Percentiles rank a stretch among this genome's conserved stretches.
phyloP scores from a whole-genome alignment of 73 alveolate genomes.

The Symbiodinium pilosum region DNA sequence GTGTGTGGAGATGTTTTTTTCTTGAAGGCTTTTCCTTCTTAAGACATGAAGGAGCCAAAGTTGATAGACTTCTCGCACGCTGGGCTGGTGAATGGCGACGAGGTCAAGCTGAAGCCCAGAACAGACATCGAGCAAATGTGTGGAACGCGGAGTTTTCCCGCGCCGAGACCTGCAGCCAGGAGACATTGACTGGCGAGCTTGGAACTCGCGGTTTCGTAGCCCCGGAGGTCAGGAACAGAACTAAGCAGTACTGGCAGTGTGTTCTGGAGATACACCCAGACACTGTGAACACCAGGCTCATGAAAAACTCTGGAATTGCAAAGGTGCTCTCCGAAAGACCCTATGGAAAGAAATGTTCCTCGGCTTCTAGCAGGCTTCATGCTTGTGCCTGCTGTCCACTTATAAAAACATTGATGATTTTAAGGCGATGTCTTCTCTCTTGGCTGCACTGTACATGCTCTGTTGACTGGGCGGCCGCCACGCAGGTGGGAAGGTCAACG shows the following conservation, averaged over 20 bases:
- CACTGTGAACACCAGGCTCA: no score
- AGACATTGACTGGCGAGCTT: slow-evolving; percentile 47
- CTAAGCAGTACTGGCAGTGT: no score
- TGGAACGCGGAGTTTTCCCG: no score
- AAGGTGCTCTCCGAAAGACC: slow-evolving; percentile 71
- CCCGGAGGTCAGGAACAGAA: slow-evolving; percentile 27
- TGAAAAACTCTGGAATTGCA: not conserved
- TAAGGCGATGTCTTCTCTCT: slow-evolving; percentile 78
- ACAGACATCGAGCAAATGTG: no score
- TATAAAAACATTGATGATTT: no score
- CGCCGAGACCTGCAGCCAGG: no score
- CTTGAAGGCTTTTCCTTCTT: no score
- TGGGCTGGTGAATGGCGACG: not conserved
- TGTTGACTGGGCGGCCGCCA: slow-evolving; percentile 65
- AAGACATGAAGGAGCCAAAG: not conserved
- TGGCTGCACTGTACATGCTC: slow-evolving; percentile 69
- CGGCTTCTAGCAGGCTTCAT: no score
- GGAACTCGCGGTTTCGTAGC: slow-evolving; percentile 84
- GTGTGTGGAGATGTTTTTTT: no score
- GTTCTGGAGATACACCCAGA: no score
- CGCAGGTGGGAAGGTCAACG: no score
- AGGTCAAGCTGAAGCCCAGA: no score
- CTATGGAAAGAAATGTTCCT: slow-evolving; percentile 53
- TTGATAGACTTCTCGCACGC: slow-evolving; percentile 9
- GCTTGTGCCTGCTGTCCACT: not conserved